phyloP scores from a whole-genome alignment of 176 grass and related monocot genomes.

The Bromus sterilis region DNA sequence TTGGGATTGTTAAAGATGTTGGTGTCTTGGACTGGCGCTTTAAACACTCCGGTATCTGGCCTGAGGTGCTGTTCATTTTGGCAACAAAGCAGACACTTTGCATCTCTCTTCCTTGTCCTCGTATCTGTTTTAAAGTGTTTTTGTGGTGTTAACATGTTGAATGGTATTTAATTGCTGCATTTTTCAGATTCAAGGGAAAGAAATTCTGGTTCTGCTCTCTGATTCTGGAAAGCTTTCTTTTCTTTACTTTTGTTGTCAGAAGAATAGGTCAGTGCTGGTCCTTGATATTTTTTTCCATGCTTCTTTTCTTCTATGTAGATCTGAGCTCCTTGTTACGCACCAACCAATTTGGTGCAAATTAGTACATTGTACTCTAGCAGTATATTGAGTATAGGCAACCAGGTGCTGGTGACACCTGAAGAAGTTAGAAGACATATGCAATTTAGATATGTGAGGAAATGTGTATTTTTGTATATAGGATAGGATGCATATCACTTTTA shows the following conservation, averaged over 20 bases:
- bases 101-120: not conserved
- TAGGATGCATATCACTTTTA: not conserved
- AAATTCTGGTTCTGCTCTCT: slow-evolving; percentile 83
- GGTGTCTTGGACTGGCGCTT: slow-evolving; percentile 62
- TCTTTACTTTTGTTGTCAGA: slow-evolving; percentile 80
- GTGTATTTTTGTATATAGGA: not conserved
- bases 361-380: not conserved
- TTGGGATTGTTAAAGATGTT: slow-evolving; percentile 93
- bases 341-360: not conserved
- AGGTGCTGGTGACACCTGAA: not conserved
- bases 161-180: slow-evolving; percentile 1
- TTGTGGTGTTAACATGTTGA: not conserved
- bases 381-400: not conserved
- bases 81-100: not conserved
- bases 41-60: slow-evolving; percentile 26
- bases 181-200: slow-evolving; percentile 74
- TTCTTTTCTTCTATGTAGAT: not conserved
- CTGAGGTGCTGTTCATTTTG: slow-evolving; percentile 44
- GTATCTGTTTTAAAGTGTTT: not conserved
- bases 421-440: not conserved
- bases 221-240: slow-evolving; percentile 98
- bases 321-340: not conserved
- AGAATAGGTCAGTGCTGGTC: slow-evolving; percentile 73
- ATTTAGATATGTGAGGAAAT: not conserved
- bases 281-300: not conserved